Percentiles rank a stretch among this genome's conserved stretches.
Evolutionary conservation across 768 basidiomycete genomes (phyloP).

Genomic region (Naganishia friedmannii): DNA sequence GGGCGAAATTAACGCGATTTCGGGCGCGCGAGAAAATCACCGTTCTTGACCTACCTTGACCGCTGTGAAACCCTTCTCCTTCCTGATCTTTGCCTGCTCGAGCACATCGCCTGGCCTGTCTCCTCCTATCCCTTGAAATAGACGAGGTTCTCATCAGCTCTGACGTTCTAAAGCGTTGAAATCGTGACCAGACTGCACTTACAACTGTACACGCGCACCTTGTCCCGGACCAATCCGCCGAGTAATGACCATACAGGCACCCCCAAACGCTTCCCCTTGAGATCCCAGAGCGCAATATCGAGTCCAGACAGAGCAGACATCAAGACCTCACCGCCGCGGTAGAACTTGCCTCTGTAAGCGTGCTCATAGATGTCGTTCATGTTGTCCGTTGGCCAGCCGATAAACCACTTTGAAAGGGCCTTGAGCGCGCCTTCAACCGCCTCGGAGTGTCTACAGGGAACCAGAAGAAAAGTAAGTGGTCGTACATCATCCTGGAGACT

Average conservation of each 20-base stretch:
- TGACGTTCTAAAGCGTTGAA: neutral
- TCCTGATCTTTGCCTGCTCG: slow-evolving; percentile 48
- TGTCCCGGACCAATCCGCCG: slow-evolving; percentile 67
- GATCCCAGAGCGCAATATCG: slow-evolving; percentile 37
- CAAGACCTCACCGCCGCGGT: slow-evolving; percentile 67
- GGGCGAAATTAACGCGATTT: no score
- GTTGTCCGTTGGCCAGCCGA: slow-evolving; percentile 50
- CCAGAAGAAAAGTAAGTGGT: neutral
- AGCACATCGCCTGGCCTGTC: slow-evolving; percentile 48
- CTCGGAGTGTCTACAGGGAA: slow-evolving; percentile 57
- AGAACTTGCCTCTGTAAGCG: slow-evolving; percentile 67
- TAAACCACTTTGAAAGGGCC: slow-evolving; percentile 61
- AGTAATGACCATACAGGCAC: slow-evolving; percentile 65
- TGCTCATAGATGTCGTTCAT: slow-evolving; percentile 54
- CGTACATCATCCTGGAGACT: neutral
- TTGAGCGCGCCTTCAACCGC: slow-evolving; percentile 66
- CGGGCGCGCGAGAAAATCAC: no score
- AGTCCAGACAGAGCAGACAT: slow-evolving; percentile 58
- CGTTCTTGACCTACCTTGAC: slow-evolving; percentile 44
- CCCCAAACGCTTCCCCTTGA: slow-evolving; percentile 65
- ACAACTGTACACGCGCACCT: slow-evolving; percentile 49
- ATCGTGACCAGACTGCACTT: slow-evolving; percentile 41
- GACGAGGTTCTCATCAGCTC: slow-evolving; percentile 10
- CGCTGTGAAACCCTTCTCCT: slow-evolving; percentile 48
- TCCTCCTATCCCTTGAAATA: slow-evolving; percentile 42